Base-by-base conservation (phyloP, 140 eudicot species). In the Senecio squalidus region DNA sequence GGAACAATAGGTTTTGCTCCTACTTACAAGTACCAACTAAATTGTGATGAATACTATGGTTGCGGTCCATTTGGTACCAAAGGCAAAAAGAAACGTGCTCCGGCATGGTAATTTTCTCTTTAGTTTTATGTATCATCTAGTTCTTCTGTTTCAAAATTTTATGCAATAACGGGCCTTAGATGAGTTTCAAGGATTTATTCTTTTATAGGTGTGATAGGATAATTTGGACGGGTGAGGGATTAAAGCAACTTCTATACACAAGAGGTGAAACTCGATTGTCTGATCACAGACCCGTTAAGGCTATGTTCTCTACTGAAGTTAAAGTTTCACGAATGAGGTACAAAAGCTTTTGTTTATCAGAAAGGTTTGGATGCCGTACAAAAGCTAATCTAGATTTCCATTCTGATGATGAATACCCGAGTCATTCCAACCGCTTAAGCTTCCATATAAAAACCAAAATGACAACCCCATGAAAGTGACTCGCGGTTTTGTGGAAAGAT, bases 31-130 rank as follows among this genome's bases (percentile, higher is more conserved):
- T 84, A 81, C 61, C 40, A 62, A 30, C 75, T 57, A 0, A 70
- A 64, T 67, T 72, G 80, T n/a, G 83, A 82, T 34, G 77, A 71
- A 26, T 84, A 84, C 53, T 81, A 75, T 66, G 88, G 88, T 29
- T 39, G 69, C 29, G 56, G 29, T 45, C 46, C 50, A 39, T 56
- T 63, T 62, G 45, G 36, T 45, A 72, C 68, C 20, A 84, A 68
- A 55, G 70, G 60, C 62, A 72, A 81, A 66, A 84, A 84, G 85
- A 81, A 84, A 38, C 94, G 94, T 30, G 74, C 83, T 65, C 94
- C 94, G 4, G 94, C 94, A 47, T 84, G 94, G 94, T 84, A 78
- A 47, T 16, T 26, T 45, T 27, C 45, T 47, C 6, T 10, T 50
- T 55, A n/a, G 21, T 6, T 28, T 67, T 28, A 6, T 8, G 13